A percentile compares a stretch with the other conserved stretches of the same genome.
phyloP scores from a whole-genome alignment of 495 filamentous ascomycete genomes.

The Aspergillus conjunctus region DNA sequence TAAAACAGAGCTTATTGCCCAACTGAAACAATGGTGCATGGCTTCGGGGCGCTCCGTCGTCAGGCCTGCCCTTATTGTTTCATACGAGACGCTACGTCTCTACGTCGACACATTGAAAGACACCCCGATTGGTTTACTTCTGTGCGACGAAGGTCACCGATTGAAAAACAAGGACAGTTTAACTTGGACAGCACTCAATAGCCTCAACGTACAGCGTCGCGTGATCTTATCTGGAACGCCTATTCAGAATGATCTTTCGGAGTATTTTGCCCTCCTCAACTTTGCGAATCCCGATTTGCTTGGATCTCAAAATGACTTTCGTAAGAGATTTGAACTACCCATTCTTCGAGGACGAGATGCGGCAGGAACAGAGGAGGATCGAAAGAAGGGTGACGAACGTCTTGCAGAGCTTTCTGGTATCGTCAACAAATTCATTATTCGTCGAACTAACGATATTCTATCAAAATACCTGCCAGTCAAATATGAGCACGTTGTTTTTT shows the following conservation, averaged over 20 bases:
- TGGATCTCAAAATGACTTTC: slow-evolving; percentile 86
- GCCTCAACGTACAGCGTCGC: slow-evolving; percentile 82
- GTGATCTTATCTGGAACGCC: slow-evolving; percentile 97
- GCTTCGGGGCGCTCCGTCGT: slow-evolving; percentile 86
- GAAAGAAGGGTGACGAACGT: slow-evolving; percentile 81
- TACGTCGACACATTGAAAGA: slow-evolving; percentile 87
- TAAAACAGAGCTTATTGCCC: slow-evolving; percentile 86
- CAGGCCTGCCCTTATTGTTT: slow-evolving; percentile 97
- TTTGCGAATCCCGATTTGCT: slow-evolving; percentile 96
- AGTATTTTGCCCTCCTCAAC: slow-evolving; percentile 95
- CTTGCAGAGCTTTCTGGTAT: slow-evolving; percentile 75
- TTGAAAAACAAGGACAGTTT: slow-evolving; percentile 96
- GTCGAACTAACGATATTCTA: slow-evolving; percentile 95
- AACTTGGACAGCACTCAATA: slow-evolving; percentile 88
- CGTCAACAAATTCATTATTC: slow-evolving; percentile 99
- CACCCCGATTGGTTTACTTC: slow-evolving; percentile 84
- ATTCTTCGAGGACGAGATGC: slow-evolving; percentile 93
- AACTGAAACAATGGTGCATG: slow-evolving; percentile 94
- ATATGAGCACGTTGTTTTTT: slow-evolving; percentile 99
- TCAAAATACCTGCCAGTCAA: slow-evolving; percentile 98
- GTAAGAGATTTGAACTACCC: slow-evolving; percentile 90
- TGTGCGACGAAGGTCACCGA: slow-evolving; percentile 99
- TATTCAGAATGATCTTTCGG: slow-evolving; percentile 96
- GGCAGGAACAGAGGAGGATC: slow-evolving; percentile 79
- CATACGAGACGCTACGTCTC: slow-evolving; percentile 92